A percentile compares a stretch with the other conserved stretches of the same genome.
Evolutionary conservation across 495 filamentous ascomycete genomes (phyloP).

Genomic region (Sabuloglossum arenarium): DNA sequence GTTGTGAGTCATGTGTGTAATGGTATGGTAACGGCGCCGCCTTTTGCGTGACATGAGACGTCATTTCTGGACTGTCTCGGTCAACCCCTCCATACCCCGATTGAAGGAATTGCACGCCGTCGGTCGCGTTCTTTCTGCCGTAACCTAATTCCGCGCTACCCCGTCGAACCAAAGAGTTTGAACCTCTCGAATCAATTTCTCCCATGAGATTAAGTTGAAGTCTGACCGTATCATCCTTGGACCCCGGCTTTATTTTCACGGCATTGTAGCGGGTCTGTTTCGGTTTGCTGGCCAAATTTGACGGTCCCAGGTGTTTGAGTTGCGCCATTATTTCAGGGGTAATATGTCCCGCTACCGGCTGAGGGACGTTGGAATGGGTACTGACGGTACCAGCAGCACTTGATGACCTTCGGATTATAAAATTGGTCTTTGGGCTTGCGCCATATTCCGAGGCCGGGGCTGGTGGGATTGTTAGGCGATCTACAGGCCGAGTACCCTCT

Average conservation of each 20-base stretch:
- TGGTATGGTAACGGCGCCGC: not conserved
- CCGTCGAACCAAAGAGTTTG: constrained; percentile 8
- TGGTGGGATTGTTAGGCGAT: not conserved
- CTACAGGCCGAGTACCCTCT: not conserved
- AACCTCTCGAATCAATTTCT: constrained; percentile 11
- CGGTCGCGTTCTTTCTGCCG: not conserved
- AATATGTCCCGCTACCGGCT: constrained; percentile 20
- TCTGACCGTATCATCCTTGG: constrained; percentile 7
- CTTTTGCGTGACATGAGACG: not conserved
- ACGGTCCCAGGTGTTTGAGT: constrained; percentile 77
- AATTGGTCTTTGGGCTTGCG: not conserved
- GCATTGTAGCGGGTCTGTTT: constrained; percentile 63
- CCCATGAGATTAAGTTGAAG: not conserved
- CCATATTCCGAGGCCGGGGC: not conserved
- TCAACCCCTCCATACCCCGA: constrained; percentile 42
- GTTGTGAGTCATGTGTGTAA: not conserved
- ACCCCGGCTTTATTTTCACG: constrained; percentile 74
- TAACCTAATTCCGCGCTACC: not conserved
- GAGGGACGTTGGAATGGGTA: constrained; percentile 5
- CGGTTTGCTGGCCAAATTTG: constrained; percentile 71
- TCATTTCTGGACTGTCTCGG: constrained; percentile 2
- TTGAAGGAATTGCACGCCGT: constrained; percentile 37
- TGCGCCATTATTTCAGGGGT: constrained; percentile 50
- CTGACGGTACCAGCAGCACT: too few species aligned
- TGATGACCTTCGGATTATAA: constrained; percentile 22